These are phyloP conservation scores for Paradendryphiella salina DNA, from an alignment of 2,329 filamentous ascomycete species.

Conservation along the genomic window DNA sequence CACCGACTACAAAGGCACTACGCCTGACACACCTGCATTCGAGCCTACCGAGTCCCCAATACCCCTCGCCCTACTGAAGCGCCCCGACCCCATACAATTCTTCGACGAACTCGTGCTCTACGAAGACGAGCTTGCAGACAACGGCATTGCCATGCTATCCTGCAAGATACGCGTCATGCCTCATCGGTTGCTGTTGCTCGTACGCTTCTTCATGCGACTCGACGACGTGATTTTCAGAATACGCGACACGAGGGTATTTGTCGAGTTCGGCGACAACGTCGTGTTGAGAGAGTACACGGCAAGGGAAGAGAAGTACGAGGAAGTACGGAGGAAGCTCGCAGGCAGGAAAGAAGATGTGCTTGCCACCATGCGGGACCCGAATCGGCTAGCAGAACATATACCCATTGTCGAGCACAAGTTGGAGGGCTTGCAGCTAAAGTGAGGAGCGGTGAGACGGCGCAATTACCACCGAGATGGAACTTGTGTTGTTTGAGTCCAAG, in stretches of 20 bases:
- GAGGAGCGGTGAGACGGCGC: conserved; percentile 11
- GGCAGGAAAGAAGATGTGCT: conserved; percentile 70
- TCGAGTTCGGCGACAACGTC: conserved; percentile 79
- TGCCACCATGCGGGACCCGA: conserved; percentile 76
- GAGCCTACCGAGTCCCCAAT: conserved; percentile 61
- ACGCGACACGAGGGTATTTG: conserved; percentile 86
- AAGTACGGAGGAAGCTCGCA: conserved; percentile 64
- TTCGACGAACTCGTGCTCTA: conserved; percentile 96
- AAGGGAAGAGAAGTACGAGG: conserved; percentile 80
- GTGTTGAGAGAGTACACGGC: conserved; percentile 88
- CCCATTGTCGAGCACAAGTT: conserved; percentile 69
- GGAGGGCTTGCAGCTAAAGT: conserved; percentile 57
- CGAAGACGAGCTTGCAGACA: conserved; percentile 97
- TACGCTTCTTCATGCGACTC: conserved; percentile 87
- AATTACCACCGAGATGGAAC: neutral
- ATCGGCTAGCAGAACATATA: conserved; percentile 62
- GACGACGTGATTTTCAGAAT: conserved; percentile 88
- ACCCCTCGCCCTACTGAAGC: conserved; percentile 81
- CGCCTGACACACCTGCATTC: conserved; percentile 49
- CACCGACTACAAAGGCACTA: conserved; percentile 79
- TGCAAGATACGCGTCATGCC: conserved; percentile 95
- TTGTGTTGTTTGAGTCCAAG: neutral
- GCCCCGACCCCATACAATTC: conserved; percentile 91
- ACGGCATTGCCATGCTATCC: conserved; percentile 87
- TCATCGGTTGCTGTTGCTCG: conserved; percentile 78